phyloP scores from a whole-genome alignment of 2,329 filamentous ascomycete genomes.

The Knufia petricola region DNA sequence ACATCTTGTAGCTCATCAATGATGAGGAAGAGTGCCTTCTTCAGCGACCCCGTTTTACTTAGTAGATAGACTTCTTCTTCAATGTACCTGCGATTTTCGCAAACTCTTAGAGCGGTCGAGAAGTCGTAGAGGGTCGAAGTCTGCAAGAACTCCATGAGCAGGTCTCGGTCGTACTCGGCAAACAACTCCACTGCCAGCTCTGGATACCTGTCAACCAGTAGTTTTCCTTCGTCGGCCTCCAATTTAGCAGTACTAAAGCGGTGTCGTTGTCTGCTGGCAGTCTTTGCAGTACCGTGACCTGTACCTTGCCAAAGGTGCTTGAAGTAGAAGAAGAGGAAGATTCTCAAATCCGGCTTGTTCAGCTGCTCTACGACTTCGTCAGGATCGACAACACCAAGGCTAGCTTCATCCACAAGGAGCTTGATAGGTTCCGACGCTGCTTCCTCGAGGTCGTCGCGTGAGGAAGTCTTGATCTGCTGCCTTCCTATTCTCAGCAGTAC shows the following conservation, averaged over 20 bases:
- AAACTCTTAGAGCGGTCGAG: slow-evolving; percentile 61
- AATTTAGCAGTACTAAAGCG: slow-evolving; percentile 33
- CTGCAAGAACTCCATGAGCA: slow-evolving; percentile 82
- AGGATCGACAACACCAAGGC: slow-evolving; percentile 74
- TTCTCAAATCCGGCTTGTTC: slow-evolving; percentile 52
- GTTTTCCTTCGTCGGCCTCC: slow-evolving; percentile 47
- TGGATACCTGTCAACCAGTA: slow-evolving; percentile 75
- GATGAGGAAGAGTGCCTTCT: slow-evolving; percentile 82
- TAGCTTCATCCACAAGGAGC: slow-evolving; percentile 80
- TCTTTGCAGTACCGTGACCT: slow-evolving; percentile 25
- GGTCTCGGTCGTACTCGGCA: slow-evolving; percentile 65
- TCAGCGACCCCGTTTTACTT: slow-evolving; percentile 89
- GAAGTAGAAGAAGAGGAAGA: slow-evolving; percentile 89
- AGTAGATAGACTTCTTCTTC: slow-evolving; percentile 92
- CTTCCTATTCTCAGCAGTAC: slow-evolving; percentile 75
- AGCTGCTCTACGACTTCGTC: slow-evolving; percentile 71
- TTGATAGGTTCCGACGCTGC: slow-evolving; percentile 74
- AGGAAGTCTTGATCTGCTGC: slow-evolving; percentile 56
- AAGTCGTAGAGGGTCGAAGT: slow-evolving; percentile 81
- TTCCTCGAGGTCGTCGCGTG: slow-evolving; percentile 62
- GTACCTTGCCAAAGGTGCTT: slow-evolving; percentile 75
- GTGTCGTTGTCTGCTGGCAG: slow-evolving; percentile 29
- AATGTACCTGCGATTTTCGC: slow-evolving; percentile 70
- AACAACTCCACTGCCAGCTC: slow-evolving; percentile 82
- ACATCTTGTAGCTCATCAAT: slow-evolving; percentile 89